Conservation (phyloP, 2,329 filamentous ascomycete genomes). For the Nemania bipapillata region DNA sequence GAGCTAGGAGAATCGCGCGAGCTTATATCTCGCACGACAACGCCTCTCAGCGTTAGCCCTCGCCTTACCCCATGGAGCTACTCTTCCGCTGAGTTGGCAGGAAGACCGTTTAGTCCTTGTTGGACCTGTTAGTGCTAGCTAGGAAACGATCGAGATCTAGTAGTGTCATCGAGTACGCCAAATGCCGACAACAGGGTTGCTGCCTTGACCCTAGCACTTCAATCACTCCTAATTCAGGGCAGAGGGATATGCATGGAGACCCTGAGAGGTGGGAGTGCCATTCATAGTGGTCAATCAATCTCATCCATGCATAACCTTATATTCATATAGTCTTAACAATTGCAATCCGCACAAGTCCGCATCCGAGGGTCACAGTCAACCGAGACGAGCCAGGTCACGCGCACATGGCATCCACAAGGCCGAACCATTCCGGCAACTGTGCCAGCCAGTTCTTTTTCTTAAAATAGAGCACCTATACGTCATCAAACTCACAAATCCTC, state of each 20-base stretch:
- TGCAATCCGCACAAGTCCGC: not conserved
- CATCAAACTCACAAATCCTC: not conserved
- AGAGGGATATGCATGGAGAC: not conserved
- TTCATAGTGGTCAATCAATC: not conserved
- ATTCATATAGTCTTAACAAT: not conserved
- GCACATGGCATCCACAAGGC: not conserved
- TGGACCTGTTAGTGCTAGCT: not conserved
- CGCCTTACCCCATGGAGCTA: not conserved
- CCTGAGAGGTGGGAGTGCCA: not conserved
- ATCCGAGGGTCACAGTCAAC: constrained; percentile 22
- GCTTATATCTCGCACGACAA: not conserved
- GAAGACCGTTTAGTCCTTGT: not conserved
- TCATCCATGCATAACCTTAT: not conserved
- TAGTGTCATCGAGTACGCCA: not conserved
- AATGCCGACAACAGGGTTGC: not conserved
- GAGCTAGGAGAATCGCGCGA: not conserved
- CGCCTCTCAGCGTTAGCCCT: not conserved
- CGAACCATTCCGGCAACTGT: not conserved
- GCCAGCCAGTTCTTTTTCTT: not conserved
- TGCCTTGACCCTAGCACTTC: not conserved
- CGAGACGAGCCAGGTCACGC: not conserved
- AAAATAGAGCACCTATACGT: constrained; percentile 11
- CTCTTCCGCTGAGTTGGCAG: not conserved
- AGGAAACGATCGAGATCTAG: not conserved
- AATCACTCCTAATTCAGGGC: not conserved